Conservation (phyloP, 1,139 yeast genomes). For the Kodamaea ohmeri region DNA sequence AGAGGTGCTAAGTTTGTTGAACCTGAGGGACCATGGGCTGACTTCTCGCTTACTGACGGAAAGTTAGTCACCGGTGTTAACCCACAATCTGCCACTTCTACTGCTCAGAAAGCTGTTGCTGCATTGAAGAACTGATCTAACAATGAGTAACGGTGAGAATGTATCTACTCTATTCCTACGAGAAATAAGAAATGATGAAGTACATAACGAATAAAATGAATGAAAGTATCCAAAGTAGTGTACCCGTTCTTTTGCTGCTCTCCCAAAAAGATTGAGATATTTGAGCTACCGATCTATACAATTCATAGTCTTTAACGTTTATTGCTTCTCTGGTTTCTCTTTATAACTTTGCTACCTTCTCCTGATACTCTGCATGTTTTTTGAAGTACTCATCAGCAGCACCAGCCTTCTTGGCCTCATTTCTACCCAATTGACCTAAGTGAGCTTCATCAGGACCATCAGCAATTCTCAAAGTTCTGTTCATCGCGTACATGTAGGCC, state of each 20-base stretch:
- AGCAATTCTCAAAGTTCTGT: conserved; percentile 64
- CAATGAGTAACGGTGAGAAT: too few species aligned
- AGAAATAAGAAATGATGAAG: too few species aligned
- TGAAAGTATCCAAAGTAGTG: too few species aligned
- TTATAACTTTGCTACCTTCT: conserved; percentile 29
- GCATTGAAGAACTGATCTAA: background rate
- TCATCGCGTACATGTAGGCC: conserved; percentile 54
- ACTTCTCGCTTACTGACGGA: conserved; percentile 20
- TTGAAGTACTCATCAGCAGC: conserved; percentile 36
- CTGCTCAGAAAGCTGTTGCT: conserved; percentile 36
- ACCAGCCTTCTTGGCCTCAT: conserved; percentile 36
- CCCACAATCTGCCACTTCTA: conserved; percentile 49
- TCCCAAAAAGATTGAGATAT: too few species aligned
- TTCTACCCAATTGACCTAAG: conserved; percentile 56
- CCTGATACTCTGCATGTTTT: conserved; percentile 21
- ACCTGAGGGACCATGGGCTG: conserved; percentile 20
- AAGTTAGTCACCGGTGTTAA: conserved; percentile 23
- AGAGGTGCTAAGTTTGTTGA: conserved; percentile 20
- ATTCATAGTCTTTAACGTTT: background rate
- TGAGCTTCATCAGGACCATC: conserved; percentile 81
- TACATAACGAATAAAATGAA: too few species aligned
- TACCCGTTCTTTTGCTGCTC: too few species aligned
- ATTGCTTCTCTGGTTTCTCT: background rate
- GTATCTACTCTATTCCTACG: too few species aligned
- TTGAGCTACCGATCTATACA: too few species aligned